Evolutionary conservation across 2,329 filamentous ascomycete species (phyloP).

Genomic region (Neoarthrinium moseri): DNA sequence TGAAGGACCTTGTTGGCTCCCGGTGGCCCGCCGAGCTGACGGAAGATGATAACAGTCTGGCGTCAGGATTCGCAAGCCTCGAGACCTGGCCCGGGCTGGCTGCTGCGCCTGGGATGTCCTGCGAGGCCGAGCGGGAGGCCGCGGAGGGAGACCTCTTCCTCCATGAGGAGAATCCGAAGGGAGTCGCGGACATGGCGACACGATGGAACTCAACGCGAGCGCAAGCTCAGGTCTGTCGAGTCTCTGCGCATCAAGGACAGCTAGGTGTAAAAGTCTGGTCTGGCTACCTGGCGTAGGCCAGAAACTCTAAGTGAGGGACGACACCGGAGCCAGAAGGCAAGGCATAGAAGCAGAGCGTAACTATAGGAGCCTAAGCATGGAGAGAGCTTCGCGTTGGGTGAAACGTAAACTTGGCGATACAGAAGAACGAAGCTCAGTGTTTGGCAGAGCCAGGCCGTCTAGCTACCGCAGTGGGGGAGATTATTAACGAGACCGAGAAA

Average conservation of each 20-base stretch:
- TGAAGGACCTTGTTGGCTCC: constrained; percentile 71
- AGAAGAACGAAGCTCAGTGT: constrained; percentile 4
- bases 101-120: constrained; percentile 26
- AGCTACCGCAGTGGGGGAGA: constrained; percentile 1
- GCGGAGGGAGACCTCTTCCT: constrained; percentile 38
- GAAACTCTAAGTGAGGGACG: too few relatives aligned
- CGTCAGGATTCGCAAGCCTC: constrained; percentile 17
- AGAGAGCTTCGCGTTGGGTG: too few relatives aligned
- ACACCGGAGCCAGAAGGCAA: too few relatives aligned
- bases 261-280: too few relatives aligned
- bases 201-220: background rate
- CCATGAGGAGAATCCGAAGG: constrained; percentile 48
- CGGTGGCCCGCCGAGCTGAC: constrained; percentile 44
- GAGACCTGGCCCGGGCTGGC: constrained; percentile 19
- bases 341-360: too few relatives aligned
- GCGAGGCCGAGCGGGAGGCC: constrained; percentile 28
- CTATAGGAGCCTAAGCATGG: too few relatives aligned
- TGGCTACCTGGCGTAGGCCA: too few relatives aligned
- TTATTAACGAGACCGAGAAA: background rate
- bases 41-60: constrained; percentile 30
- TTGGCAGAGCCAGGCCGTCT: too few relatives aligned
- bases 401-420: too few relatives aligned
- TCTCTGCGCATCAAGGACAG: constrained; percentile 1
- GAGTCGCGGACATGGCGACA: constrained; percentile 44
- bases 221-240: constrained; percentile 2